These are phyloP conservation scores for Fusarium marasasianum DNA, from an alignment of 2,329 filamentous ascomycete species.

Conservation along the genomic window DNA sequence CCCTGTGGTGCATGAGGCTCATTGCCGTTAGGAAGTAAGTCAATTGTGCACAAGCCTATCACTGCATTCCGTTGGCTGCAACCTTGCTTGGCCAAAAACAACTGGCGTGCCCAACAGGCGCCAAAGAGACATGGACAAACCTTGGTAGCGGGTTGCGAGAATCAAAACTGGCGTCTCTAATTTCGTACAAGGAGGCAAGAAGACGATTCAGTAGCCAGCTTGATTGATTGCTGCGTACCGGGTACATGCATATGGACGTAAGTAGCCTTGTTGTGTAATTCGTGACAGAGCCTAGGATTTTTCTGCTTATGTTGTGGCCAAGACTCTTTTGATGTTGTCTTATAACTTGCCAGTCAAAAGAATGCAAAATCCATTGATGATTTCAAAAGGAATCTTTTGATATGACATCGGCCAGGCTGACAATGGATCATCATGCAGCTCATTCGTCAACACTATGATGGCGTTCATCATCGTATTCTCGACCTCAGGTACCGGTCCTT, in stretches of 20 bases:
- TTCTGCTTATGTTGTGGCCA: conserved; percentile 8
- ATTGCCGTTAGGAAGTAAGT: conserved; percentile 33
- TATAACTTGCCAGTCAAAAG: conserved; percentile 2
- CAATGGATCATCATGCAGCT: background rate
- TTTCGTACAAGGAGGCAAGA: conserved; percentile 16
- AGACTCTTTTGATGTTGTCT: conserved; percentile 9
- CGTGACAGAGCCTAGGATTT: background rate
- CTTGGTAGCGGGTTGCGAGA: conserved; percentile 13
- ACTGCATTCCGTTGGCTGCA: conserved; percentile 29
- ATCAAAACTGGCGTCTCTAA: conserved; percentile 12
- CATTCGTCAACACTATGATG: conserved; percentile 11
- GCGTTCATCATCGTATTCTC: conserved; percentile 18
- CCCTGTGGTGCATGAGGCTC: conserved; percentile 30
- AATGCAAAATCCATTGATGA: conserved; percentile 7
- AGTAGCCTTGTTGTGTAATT: conserved; percentile 9
- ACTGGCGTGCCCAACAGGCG: conserved; percentile 13
- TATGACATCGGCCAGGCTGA: background rate
- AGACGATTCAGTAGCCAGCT: conserved; percentile 32
- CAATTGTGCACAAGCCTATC: conserved; percentile 27
- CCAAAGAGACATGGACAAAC: conserved; percentile 22
- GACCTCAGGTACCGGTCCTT: conserved; percentile 10
- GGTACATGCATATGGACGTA: conserved; percentile 12
- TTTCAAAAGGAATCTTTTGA: background rate
- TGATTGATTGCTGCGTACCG: conserved; percentile 14
- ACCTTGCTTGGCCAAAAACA: conserved; percentile 29